A percentile compares a stretch with the other conserved stretches of the same genome.
Conservation (phyloP, 2,329 filamentous ascomycete species). For the Ophiocordyceps robertsii region DNA sequence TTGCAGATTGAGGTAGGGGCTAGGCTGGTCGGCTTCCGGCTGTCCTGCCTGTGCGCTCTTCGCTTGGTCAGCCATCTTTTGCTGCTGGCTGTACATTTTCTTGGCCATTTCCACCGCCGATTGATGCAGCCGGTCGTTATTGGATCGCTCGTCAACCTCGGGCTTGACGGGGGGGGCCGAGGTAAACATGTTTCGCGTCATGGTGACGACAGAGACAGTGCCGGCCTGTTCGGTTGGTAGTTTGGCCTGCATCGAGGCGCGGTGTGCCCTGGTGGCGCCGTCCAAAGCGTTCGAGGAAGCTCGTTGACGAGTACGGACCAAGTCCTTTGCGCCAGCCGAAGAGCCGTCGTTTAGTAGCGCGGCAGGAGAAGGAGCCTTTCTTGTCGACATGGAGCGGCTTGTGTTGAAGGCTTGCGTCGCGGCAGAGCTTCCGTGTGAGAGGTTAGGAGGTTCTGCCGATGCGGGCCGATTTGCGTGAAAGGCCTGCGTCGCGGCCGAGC, state of each 20-base stretch:
- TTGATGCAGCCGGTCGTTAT: slow-evolving; percentile 60
- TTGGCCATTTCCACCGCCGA: slow-evolving; percentile 84
- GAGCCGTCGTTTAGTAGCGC: slow-evolving; percentile 47
- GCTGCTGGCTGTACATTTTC: slow-evolving; percentile 65
- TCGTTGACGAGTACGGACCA: slow-evolving; percentile 39
- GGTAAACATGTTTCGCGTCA: slow-evolving; percentile 65
- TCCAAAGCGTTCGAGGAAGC: slow-evolving; percentile 55
- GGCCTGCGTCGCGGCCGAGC: slow-evolving; percentile 58
- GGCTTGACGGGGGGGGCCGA: slow-evolving; percentile 57
- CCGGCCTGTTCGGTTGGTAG: slow-evolving; percentile 45
- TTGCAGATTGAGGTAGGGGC: slow-evolving; percentile 54
- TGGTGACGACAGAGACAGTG: slow-evolving; percentile 52
- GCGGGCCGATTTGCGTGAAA: slow-evolving; percentile 28
- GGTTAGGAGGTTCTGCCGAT: slow-evolving; percentile 5
- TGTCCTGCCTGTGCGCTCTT: slow-evolving; percentile 24
- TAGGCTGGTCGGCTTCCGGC: slow-evolving; percentile 27
- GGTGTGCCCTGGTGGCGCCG: slow-evolving; percentile 57
- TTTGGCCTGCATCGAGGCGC: slow-evolving; percentile 30
- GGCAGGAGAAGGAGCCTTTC: slow-evolving; percentile 7
- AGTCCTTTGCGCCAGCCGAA: slow-evolving; percentile 61
- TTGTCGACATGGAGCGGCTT: slow-evolving; percentile 15
- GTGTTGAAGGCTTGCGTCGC: slow-evolving; percentile 24
- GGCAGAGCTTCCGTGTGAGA: slow-evolving; percentile 14
- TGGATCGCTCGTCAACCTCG: slow-evolving; percentile 62
- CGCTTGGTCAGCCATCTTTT: slow-evolving; percentile 42